Percentiles rank a stretch among this genome's conserved stretches.
Evolutionary conservation across 2,329 filamentous ascomycete species (phyloP).

Genomic region (Coniochaeta ligniaria): DNA sequence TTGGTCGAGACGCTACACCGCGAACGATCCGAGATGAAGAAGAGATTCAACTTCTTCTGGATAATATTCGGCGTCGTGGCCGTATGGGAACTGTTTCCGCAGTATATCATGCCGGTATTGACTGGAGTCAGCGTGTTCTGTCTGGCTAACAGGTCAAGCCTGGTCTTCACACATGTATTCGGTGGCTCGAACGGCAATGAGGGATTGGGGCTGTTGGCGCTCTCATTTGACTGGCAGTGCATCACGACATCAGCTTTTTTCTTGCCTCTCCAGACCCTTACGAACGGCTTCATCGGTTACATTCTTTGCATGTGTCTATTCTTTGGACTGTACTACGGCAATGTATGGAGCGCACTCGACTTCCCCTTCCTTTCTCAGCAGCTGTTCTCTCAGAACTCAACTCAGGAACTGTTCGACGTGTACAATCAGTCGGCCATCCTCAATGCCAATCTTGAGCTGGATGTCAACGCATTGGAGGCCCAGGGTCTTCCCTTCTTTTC

Average conservation of each 20-base stretch:
- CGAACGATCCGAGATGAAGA: conserved; percentile 23
- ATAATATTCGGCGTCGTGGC: conserved; percentile 29
- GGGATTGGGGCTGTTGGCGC: conserved; percentile 27
- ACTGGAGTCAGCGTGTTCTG: conserved; percentile 35
- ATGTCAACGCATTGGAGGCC: conserved; percentile 22
- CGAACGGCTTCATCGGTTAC: conserved; percentile 28
- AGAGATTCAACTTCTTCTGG: conserved; percentile 32
- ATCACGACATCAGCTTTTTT: conserved; percentile 26
- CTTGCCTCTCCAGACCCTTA: conserved; percentile 27
- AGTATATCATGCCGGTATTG: conserved; percentile 34
- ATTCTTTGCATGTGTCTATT: conserved; percentile 26
- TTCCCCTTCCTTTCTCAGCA: conserved; percentile 27
- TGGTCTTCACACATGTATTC: conserved; percentile 40
- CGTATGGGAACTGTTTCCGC: conserved; percentile 39
- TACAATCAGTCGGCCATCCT: conserved; percentile 38
- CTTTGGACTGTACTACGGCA: conserved; percentile 30
- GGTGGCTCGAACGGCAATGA: conserved; percentile 31
- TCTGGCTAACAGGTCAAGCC: conserved; percentile 31
- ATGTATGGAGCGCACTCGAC: conserved; percentile 25
- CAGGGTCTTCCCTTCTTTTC: conserved; percentile 34
- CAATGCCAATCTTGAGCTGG: conserved; percentile 27
- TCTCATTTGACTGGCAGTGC: conserved; percentile 36
- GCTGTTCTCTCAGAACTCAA: conserved; percentile 27
- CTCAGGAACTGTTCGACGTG: conserved; percentile 20
- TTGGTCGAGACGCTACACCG: conserved; percentile 18